Base-by-base conservation (phyloP, 2,329 filamentous ascomycete species). In the Lojkania enalia region DNA sequence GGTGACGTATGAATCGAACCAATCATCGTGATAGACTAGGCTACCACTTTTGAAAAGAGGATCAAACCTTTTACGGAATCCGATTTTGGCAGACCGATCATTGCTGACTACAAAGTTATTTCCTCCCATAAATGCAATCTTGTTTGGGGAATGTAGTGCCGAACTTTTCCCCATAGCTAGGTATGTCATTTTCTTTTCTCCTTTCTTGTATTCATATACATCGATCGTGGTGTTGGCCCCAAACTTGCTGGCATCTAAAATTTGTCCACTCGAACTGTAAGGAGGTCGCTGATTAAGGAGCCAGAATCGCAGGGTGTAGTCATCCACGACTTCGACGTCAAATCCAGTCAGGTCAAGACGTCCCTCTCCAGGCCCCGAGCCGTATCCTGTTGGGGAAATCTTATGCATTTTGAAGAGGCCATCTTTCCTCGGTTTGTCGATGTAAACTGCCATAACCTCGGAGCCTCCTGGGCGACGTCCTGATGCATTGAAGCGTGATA, bases 81-180 rank as follows among this genome's bases (percentile, higher is more conserved):
- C 44, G 18, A 41, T 13, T 21, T 44, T 32, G 15, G 32, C 23
- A 7, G 44, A 48, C 13, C 45, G 40, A 15, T 48, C 36, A 20
- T 51, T 51, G 32, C 36, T 48, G 14, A 48, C 30, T 9, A 45
- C 45, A 23, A 51, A 51, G 30, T 45, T 48, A 25, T 51, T 46
- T 5, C 12, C 20, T n/a, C 48, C 48, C 27, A 45, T 42, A 16
- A 44, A 39, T 12, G 48, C 45, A n/a, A 51, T 44, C 21, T 45
- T 48, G 29, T 44, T 48, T 11, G 38, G 35, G 11, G 48, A 42
- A 20, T 45, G 38, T 18, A 51, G 20, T 2, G 40, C 14, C 7
- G 31, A 16, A 27, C 19, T 39, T 20, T 25, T 14, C 11, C 37
- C 42, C 4, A 32, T 48, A 6, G 31, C 38, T 18, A 48, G 20